Conservation (phyloP, 73 alveolate species). For the Tetrahymena malaccensis region DNA sequence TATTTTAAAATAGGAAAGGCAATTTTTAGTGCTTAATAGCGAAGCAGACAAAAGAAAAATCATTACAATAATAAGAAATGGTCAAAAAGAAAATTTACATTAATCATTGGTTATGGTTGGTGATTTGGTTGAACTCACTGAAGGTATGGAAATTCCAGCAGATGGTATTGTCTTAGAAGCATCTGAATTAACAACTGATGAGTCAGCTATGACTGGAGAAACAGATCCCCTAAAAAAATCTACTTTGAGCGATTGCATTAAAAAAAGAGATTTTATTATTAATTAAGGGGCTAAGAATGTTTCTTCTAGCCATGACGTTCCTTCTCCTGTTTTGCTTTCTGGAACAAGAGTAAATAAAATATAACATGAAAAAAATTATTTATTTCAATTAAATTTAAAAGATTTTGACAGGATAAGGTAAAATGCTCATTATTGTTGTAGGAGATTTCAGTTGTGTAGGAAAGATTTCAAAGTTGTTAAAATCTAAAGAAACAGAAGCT, state of each 20-base stretch:
- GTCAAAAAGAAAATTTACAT: slow-evolving; percentile 37
- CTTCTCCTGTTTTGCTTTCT: slow-evolving; percentile 65
- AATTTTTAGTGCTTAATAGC: slow-evolving; percentile 43
- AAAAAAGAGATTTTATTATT: slow-evolving; percentile 33
- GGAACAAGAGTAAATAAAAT: slow-evolving; percentile 44
- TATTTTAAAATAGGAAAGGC: slow-evolving; percentile 60
- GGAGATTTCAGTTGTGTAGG: slow-evolving; percentile 66
- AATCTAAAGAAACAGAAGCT: not conserved
- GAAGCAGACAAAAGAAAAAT: slow-evolving; percentile 34
- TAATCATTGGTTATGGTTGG: slow-evolving; percentile 64
- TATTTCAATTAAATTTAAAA: slow-evolving; percentile 43
- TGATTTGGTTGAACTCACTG: slow-evolving; percentile 50
- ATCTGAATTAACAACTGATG: slow-evolving; percentile 42
- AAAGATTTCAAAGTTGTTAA: slow-evolving; percentile 15
- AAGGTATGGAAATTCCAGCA: slow-evolving; percentile 78
- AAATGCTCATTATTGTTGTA: slow-evolving; percentile 56
- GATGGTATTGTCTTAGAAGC: slow-evolving; percentile 62
- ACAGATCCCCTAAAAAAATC: slow-evolving; percentile 53
- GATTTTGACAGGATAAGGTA: slow-evolving; percentile 65
- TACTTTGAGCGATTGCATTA: slow-evolving; percentile 24
- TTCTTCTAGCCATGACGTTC: slow-evolving; percentile 47
- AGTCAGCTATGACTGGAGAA: slow-evolving; percentile 84
- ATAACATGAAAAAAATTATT: not conserved
- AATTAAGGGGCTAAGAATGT: not conserved
- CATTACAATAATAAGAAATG: slow-evolving; percentile 55